Conservation (phyloP, 768 basidiomycete genomes). For the Cubamyces lactineus region DNA sequence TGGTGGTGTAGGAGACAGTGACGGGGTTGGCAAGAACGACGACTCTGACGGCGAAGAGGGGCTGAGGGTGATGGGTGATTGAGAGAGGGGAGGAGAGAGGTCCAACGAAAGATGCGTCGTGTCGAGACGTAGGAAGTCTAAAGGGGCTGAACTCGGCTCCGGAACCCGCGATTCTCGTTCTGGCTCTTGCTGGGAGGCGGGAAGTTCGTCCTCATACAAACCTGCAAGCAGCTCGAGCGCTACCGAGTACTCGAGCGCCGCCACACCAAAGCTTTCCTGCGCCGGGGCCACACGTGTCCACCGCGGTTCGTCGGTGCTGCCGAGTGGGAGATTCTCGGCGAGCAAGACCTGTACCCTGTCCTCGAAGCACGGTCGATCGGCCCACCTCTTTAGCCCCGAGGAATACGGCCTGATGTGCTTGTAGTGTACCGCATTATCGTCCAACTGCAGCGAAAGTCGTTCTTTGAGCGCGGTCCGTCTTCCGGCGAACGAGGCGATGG, state of each 20-base stretch:
- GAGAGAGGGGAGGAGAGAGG: conserved; percentile 17
- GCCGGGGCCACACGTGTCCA: conserved; percentile 45
- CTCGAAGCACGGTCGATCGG: conserved; percentile 75
- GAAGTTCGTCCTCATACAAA: conserved; percentile 37
- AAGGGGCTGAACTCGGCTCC: conserved; percentile 7
- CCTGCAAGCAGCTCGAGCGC: conserved; percentile 67
- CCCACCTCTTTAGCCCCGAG: conserved; percentile 68
- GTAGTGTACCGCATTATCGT: conserved; percentile 41
- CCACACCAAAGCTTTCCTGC: conserved; percentile 55
- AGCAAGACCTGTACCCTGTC: conserved; percentile 64
- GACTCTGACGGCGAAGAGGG: conserved; percentile 10
- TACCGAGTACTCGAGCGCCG: conserved; percentile 73
- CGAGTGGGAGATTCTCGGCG: conserved; percentile 30
- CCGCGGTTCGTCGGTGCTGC: conserved; percentile 35
- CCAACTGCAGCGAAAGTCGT: conserved; percentile 34
- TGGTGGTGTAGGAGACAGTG: neutral
- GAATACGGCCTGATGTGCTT: conserved; percentile 43
- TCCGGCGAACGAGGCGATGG: conserved; percentile 48
- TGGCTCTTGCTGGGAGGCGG: conserved; percentile 7
- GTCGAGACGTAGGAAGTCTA: conserved; percentile 23
- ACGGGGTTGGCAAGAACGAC: conserved; percentile 12
- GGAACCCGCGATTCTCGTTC: conserved; percentile 8
- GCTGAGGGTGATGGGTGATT: conserved; percentile 15
- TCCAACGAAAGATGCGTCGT: conserved; percentile 13
- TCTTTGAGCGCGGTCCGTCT: conserved; percentile 23